These are phyloP conservation scores for Phytophthora cajani DNA, from an alignment of 352 stramenopile genomes.

Conservation along the genomic window DNA sequence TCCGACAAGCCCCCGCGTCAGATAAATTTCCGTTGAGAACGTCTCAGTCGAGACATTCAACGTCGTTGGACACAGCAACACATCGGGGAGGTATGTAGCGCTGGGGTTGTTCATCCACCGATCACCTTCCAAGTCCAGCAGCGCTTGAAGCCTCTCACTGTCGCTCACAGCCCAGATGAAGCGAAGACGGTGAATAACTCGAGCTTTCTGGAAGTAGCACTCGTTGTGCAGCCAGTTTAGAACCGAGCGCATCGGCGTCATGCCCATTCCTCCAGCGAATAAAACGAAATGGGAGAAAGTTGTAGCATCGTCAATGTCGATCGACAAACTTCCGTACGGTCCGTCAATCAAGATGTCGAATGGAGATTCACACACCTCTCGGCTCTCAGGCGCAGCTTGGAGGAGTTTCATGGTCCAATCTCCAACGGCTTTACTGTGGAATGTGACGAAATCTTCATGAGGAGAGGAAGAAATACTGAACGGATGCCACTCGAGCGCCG, in stretches of 20 bases:
- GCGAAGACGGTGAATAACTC: conserved; percentile 35
- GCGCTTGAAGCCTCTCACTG: conserved; percentile 40
- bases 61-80: conserved; percentile 21
- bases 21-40: conserved; percentile 48
- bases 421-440: conserved; percentile 62
- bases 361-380: conserved; percentile 3
- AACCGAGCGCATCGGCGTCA: conserved; percentile 44
- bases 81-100: conserved; percentile 22
- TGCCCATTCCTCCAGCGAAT: conserved; percentile 48
- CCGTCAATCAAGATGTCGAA: conserved; percentile 53
- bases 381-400: conserved; percentile 18
- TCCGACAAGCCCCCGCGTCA: conserved; percentile 35
- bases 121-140: conserved; percentile 9
- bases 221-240: conserved; percentile 43
- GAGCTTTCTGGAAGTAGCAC: conserved; percentile 13
- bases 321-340: conserved; percentile 47
- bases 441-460: conserved; percentile 53
- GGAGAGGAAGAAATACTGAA: conserved; percentile 83
- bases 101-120: conserved; percentile 14
- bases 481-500: conserved; percentile 79
- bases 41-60: conserved; percentile 24
- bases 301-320: conserved; percentile 43
- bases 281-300: conserved; percentile 57
- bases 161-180: conserved; percentile 55
- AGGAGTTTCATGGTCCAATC: conserved; percentile 66